Base-by-base conservation (phyloP, 2,329 filamentous ascomycete genomes). In the Pseudocercospora pini-densiflorae region DNA sequence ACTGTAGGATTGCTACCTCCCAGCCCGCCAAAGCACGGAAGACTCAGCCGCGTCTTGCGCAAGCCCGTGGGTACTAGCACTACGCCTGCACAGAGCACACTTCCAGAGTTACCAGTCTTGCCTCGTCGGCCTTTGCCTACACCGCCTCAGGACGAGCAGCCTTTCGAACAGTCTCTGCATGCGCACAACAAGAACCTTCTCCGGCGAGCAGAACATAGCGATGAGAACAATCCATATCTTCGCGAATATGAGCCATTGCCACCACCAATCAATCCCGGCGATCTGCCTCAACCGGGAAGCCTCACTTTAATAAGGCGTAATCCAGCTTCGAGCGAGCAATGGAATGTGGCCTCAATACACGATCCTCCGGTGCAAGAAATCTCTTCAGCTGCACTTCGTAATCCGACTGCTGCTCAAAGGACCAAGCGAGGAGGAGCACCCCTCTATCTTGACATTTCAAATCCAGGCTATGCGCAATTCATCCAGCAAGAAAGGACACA, bases 401-500 rank as follows among this genome's bases (percentile, higher is more conserved):
- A 78, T 33, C 64, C 74, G 36, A 67, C 66, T 19, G 67, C 69
- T 55, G 69, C 68, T 19, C 67, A 71, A 21, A 77, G 76, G 49
- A 75, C 71, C 49, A 82, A 78, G 68, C 74, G 74, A 47, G 72
- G 76, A 19, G 81, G 81, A 21, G 74, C 80, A 7, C 82, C 82
- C 0, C 68, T 84, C 49, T 83, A 80, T 53, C 81, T 90, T 10
- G 86, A 88, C 60, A 83, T 90, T 10, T 82, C 80, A 8, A 89
- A 86, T 24, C 84, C 86, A 1, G 87, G 87, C 16, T 90, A 90
- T 72, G 81, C 79, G 45, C 86, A 86, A 62, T 89, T 90, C 70
- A 75, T 83, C n/a, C 73, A 76, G 2, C 76, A 79, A 9, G 59
- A 71, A 43, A 69, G 71, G 40, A 49, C 70, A 9, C 68, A 62